Evolutionary conservation across 371 early-diverging fungal species (phyloP), one percentile per base, ranked within the genome.

Genomic region (Parasitella parasitica): DNA sequence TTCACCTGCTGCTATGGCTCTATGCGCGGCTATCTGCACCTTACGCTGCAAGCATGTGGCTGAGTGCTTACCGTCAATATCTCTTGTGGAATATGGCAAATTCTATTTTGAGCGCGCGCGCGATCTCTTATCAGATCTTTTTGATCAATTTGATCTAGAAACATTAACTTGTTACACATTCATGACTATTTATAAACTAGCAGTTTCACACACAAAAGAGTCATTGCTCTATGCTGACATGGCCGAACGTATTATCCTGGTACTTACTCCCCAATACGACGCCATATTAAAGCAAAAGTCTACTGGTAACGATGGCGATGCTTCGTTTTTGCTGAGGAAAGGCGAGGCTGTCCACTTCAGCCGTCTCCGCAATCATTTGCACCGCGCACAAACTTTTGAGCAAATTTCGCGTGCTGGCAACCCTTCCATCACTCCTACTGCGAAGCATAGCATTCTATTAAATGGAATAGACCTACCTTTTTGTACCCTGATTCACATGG

Each of bases 61-160:
- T 11, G 35, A 13, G 1, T 56, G 69, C 6, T n/a, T 77, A 18
- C 67, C 77, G 1, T 55, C 58, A 0, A 59, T 68, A 1, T 61
- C 64, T 13, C 46, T 72, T 35, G 51, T 62, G 0, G 62, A 62
- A 50, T 75, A 75, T 48, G 75, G 72, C 9, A 60, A 63, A 52
- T 76, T 69, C 27, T 80, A 72, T 49, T 72, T 63, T 26, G 70
- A 75, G 20, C 54, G 63, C 4, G 80, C 80, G 2, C 71, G 66
- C 2, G 71, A 74, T 11, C 39, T 63, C 18, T 39, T 73, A 27
- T 53, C 63, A 28, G 75, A 76, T 46, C 54, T 58, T 15, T 77
- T 80, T 49, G 80, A 80, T 38, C 68, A 71, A 26, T 50, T 68
- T 34, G 61, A 61, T 39, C 50, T 80, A 15, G 77, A 76, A n/a